These are phyloP conservation scores for Lachancea mirantina DNA, from an alignment of 805 yeast species.

Conservation along the genomic window DNA sequence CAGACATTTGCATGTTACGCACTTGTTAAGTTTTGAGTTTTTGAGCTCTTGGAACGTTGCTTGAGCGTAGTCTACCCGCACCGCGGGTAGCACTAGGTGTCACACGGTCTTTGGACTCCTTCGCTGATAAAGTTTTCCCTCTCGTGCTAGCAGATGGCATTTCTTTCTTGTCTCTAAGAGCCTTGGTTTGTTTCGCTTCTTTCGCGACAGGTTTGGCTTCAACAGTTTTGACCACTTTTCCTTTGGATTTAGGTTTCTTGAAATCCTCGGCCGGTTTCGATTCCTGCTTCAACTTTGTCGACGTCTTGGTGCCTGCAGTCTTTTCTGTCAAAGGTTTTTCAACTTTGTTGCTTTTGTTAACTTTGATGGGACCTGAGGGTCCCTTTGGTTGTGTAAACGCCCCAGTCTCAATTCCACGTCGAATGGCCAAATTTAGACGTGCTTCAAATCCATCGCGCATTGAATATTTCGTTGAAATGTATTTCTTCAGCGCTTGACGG, in stretches of 20 bases:
- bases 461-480: slow-evolving; percentile 48
- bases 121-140: neutral
- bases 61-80: too few relatives aligned
- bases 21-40: too few relatives aligned
- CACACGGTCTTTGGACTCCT: too few relatives aligned
- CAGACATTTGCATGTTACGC: too few relatives aligned
- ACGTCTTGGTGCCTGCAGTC: slow-evolving; percentile 25
- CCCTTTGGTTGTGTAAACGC: slow-evolving; percentile 82
- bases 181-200: too few relatives aligned
- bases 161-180: too few relatives aligned
- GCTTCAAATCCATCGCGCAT: slow-evolving; percentile 61
- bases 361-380: slow-evolving; percentile 76
- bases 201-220: slow-evolving; percentile 18
- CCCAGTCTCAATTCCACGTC: slow-evolving; percentile 73
- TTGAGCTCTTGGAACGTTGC: too few relatives aligned
- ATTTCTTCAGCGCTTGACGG: slow-evolving; percentile 85
- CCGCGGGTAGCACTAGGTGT: too few relatives aligned
- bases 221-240: slow-evolving; percentile 14
- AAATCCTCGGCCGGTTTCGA: too few relatives aligned
- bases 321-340: slow-evolving; percentile 29
- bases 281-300: slow-evolving; percentile 15
- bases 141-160: neutral
- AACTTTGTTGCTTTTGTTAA: slow-evolving; percentile 30
- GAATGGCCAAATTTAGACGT: slow-evolving; percentile 60
- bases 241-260: neutral